Evolutionary conservation across 305 asterid genomes (phyloP).

Genomic region (Solanum aculeatissimum): DNA sequence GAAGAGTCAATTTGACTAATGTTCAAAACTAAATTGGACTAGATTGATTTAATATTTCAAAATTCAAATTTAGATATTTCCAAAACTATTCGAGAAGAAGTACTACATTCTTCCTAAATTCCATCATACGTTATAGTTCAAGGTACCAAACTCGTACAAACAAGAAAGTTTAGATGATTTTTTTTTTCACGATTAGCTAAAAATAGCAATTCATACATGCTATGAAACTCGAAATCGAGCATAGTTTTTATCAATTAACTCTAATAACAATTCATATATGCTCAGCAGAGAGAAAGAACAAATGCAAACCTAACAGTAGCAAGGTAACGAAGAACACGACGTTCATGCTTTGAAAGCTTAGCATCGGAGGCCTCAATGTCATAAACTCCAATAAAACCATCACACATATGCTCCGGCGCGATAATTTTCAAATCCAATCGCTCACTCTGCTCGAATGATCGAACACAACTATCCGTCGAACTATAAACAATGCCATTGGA

Average conservation of each 20-base stretch:
- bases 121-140: no score
- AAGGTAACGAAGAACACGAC: conserved; percentile 56
- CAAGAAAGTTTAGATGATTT: neutral
- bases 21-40: neutral
- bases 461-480: conserved; percentile 17
- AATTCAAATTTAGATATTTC: neutral
- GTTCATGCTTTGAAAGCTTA: conserved; percentile 30
- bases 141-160: neutral
- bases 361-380: conserved; percentile 51
- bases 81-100: neutral
- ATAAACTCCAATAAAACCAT: conserved; percentile 63
- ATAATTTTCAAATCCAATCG: conserved; percentile 39
- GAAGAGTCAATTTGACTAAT: neutral
- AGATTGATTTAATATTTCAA: neutral
- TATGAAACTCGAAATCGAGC: neutral
- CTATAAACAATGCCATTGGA: conserved; percentile 14
- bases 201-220: neutral
- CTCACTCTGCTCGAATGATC: conserved; percentile 49
- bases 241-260: neutral
- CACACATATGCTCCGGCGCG: conserved; percentile 61
- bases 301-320: conserved; percentile 64
- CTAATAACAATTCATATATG: neutral
- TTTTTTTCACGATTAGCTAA: neutral
- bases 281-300: neutral
- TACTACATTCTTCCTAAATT: neutral